These are phyloP conservation scores for Ogataea paradorogensis DNA, from an alignment of 805 yeast species.

Conservation along the genomic window DNA sequence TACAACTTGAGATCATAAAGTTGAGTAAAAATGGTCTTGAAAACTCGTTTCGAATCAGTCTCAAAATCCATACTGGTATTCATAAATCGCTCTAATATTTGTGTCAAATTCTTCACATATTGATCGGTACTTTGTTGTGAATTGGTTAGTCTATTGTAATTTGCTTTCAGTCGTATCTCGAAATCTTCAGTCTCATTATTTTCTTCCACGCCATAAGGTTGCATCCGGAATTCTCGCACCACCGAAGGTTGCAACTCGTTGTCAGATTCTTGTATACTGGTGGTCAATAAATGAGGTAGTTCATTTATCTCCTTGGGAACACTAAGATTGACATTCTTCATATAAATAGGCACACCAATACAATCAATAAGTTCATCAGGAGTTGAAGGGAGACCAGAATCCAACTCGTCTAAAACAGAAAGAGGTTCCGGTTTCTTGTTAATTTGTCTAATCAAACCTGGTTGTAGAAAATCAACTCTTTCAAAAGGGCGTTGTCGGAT, in stretches of 20 bases:
- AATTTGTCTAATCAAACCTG: neutral
- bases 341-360: constrained; percentile 18
- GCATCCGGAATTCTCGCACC: constrained; percentile 2
- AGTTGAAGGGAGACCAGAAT: constrained; percentile 16
- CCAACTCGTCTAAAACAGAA: neutral
- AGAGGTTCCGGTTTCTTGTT: neutral
- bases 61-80: constrained; percentile 2
- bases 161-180: neutral
- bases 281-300: constrained; percentile 6
- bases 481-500: constrained; percentile 1
- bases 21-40: constrained; percentile 17
- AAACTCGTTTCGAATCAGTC: constrained; percentile 8
- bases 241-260: neutral
- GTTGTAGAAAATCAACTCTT: constrained; percentile 2
- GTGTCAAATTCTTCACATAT: constrained; percentile 6
- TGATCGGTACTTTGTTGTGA: neutral
- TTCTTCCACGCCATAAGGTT: constrained; percentile 5
- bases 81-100: constrained; percentile 6
- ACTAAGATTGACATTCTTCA: constrained; percentile 7
- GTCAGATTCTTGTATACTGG: neutral
- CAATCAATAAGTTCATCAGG: constrained; percentile 20
- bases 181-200: neutral
- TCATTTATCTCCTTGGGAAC: constrained; percentile 10
- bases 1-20: constrained; percentile 14
- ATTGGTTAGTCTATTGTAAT: constrained; percentile 2